Conservation (phyloP, 441 rosid genomes). For the Hura crepitans region DNA sequence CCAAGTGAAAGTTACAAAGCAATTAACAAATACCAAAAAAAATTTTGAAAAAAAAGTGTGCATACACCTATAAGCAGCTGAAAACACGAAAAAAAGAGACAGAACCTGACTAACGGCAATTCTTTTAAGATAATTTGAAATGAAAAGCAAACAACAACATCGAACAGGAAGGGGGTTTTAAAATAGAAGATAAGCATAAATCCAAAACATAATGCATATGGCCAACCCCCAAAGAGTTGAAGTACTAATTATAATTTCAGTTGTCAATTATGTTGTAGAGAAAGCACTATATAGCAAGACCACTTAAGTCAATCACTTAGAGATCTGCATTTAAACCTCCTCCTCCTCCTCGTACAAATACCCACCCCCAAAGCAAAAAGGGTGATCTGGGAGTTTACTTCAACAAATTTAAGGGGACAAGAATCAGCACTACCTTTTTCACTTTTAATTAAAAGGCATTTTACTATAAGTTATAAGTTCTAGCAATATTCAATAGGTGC, state of each 20-base stretch:
- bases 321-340: not conserved
- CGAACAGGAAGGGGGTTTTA: not conserved
- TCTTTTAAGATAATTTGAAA: not conserved
- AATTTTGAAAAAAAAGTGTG: too few species aligned
- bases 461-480: not conserved
- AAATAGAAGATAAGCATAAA: not conserved
- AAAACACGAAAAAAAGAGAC: not conserved
- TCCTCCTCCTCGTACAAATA: not conserved
- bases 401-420: not conserved
- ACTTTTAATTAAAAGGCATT: not conserved
- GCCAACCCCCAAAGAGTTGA: not conserved
- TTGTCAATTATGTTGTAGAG: not conserved
- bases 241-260: not conserved
- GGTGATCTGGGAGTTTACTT: not conserved
- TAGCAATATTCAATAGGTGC: not conserved
- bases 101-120: not conserved
- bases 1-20: not conserved
- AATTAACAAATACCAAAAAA: too few species aligned
- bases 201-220: not conserved
- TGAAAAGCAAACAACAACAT: not conserved
- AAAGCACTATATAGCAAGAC: not conserved
- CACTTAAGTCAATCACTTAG: not conserved
- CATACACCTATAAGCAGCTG: too few species aligned
- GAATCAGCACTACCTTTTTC: not conserved
- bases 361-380: not conserved